These are phyloP conservation scores for Physcia stellaris DNA, from an alignment of 495 filamentous ascomycete genomes.

Conservation along the genomic window DNA sequence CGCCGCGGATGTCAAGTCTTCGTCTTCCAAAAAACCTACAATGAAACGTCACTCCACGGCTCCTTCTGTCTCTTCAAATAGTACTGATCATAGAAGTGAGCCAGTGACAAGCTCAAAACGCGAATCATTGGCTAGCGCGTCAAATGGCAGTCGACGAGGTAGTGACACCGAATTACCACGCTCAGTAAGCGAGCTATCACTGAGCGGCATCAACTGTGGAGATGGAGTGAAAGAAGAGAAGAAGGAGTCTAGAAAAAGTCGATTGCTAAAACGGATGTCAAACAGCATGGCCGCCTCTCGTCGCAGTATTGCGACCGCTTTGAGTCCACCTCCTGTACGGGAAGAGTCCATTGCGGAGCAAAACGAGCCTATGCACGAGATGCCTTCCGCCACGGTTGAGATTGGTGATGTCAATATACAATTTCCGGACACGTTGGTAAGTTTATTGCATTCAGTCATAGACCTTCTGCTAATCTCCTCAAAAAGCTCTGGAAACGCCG, in stretches of 20 bases:
- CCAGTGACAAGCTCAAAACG: slow-evolving; percentile 11
- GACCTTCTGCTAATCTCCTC: neutral
- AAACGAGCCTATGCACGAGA: slow-evolving; percentile 17
- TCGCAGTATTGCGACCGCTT: slow-evolving; percentile 42
- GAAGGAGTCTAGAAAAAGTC: slow-evolving; percentile 52
- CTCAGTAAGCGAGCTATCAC: slow-evolving; percentile 28
- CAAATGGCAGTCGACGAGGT: slow-evolving; percentile 23
- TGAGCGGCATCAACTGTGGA: slow-evolving; percentile 15
- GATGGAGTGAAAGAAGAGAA: slow-evolving; percentile 37
- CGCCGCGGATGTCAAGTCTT: slow-evolving; percentile 3
- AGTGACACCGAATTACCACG: slow-evolving; percentile 24
- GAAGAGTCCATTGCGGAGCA: slow-evolving; percentile 34
- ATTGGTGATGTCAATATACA: slow-evolving; percentile 88
- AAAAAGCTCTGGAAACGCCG: slow-evolving; percentile 78
- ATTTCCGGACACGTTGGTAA: slow-evolving; percentile 70
- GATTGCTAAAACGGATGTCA: slow-evolving; percentile 71
- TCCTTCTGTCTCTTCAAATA: slow-evolving; percentile 14
- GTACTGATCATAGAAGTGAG: slow-evolving; percentile 12
- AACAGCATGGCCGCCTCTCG: slow-evolving; percentile 46
- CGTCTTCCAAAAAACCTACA: slow-evolving; percentile 13
- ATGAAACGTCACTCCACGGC: slow-evolving; percentile 8
- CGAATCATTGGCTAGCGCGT: slow-evolving; percentile 23
- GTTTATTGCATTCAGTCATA: no score
- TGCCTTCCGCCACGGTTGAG: slow-evolving; percentile 29
- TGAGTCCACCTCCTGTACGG: slow-evolving; percentile 39